A percentile compares a stretch with the other conserved stretches of the same genome.
phyloP scores from a whole-genome alignment of 2,329 filamentous ascomycete species.

The Trichoderma sp. region DNA sequence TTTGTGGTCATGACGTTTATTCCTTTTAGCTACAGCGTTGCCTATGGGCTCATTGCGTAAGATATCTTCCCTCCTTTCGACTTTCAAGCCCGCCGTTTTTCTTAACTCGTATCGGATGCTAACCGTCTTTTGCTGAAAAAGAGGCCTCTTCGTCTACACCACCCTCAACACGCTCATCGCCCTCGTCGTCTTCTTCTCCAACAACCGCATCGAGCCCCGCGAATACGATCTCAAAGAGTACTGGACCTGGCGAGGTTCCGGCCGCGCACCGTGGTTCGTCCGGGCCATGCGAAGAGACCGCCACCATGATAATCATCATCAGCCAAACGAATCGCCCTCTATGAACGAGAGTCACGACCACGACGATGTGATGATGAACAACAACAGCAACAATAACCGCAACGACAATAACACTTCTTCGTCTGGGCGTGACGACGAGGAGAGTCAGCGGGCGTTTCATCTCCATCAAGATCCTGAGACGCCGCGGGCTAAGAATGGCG shows the following conservation, averaged over 20 bases:
- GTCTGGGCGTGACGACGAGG: conserved; percentile 6
- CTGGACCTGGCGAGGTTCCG: conserved; percentile 56
- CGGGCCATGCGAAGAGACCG: conserved; percentile 39
- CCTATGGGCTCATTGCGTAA: conserved; percentile 74
- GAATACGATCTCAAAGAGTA: conserved; percentile 60
- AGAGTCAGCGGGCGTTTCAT: conserved; percentile 28
- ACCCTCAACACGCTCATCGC: conserved; percentile 53
- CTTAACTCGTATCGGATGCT: background rate
- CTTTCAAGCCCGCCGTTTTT: no score
- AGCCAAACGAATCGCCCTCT: background rate
- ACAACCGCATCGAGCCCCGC: conserved; percentile 49
- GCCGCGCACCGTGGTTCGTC: conserved; percentile 53
- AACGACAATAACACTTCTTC: background rate
- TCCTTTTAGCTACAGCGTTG: conserved; percentile 77
- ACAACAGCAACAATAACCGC: background rate
- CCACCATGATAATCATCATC: background rate
- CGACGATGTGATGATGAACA: background rate
- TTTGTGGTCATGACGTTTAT: conserved; percentile 76
- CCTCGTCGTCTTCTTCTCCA: conserved; percentile 48
- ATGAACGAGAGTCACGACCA: background rate
- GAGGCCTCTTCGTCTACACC: conserved; percentile 58
- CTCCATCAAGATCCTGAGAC: background rate
- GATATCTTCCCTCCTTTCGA: conserved; percentile 33
- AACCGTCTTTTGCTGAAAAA: conserved; percentile 32
- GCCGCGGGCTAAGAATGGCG: conserved; percentile 35